A percentile compares a stretch with the other conserved stretches of the same genome.
phyloP scores from a whole-genome alignment of 345 rosid genomes.

The Hypericum androsaemum region DNA sequence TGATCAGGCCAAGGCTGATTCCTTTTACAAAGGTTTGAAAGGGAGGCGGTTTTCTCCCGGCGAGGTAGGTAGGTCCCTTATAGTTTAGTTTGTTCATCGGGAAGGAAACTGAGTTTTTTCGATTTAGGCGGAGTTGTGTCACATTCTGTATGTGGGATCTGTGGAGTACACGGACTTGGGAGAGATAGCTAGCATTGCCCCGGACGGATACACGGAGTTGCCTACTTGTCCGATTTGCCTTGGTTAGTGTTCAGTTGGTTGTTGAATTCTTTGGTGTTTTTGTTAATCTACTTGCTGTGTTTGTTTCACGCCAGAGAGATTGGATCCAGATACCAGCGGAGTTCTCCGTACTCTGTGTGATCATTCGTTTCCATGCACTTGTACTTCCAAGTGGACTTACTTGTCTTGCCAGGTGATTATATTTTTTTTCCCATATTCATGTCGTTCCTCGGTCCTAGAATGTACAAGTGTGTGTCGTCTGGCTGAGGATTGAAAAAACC shows the following conservation, averaged over 20 bases:
- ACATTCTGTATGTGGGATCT: slow-evolving; percentile 47
- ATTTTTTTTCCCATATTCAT: slow-evolving; percentile 5
- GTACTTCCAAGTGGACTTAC: slow-evolving; percentile 91
- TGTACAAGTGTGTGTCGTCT: too few relatives aligned
- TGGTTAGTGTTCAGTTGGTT: slow-evolving; percentile 32
- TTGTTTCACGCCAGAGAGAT: slow-evolving; percentile 46
- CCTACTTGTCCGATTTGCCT: slow-evolving; percentile 92
- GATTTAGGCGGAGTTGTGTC: slow-evolving; percentile 76
- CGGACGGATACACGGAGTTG: slow-evolving; percentile 59
- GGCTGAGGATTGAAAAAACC: too few relatives aligned
- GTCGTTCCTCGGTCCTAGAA: not conserved
- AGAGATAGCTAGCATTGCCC: slow-evolving; percentile 58
- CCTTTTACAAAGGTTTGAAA: slow-evolving; percentile 45
- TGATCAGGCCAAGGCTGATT: slow-evolving; percentile 54
- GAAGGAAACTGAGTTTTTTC: too few relatives aligned
- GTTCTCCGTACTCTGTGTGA: slow-evolving; percentile 82
- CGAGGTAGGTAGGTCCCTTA: slow-evolving; percentile 37
- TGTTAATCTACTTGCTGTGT: not conserved
- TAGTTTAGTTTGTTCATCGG: not conserved
- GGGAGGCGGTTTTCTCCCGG: slow-evolving; percentile 65
- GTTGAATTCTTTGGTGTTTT: not conserved
- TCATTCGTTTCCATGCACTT: slow-evolving; percentile 89
- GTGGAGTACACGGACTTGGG: slow-evolving; percentile 63
- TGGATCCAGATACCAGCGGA: slow-evolving; percentile 90
- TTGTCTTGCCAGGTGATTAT: slow-evolving; percentile 76